Conservation (phyloP, 495 filamentous ascomycete species). For the Xylaria curta region DNA sequence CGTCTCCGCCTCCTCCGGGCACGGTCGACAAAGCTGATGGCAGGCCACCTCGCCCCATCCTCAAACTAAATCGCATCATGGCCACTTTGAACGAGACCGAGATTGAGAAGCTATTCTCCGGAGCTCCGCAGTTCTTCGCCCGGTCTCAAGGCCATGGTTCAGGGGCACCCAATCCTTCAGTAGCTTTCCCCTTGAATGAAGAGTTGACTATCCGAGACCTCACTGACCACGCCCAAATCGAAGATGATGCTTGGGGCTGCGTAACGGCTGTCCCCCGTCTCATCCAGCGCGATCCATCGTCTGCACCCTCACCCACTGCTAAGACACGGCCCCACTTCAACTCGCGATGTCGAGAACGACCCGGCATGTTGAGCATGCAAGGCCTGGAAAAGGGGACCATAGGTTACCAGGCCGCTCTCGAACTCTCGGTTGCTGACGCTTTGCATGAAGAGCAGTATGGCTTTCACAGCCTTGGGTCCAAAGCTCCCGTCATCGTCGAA, state of each 20-base stretch:
- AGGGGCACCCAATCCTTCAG: slow-evolving; percentile 66
- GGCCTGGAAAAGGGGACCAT: slow-evolving; percentile 75
- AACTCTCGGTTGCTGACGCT: slow-evolving; percentile 69
- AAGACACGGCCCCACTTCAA: slow-evolving; percentile 63
- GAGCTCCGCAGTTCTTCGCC: slow-evolving; percentile 76
- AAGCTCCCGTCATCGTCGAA: slow-evolving; percentile 50
- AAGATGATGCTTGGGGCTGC: slow-evolving; percentile 60
- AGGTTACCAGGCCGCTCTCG: slow-evolving; percentile 76
- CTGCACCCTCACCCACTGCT: slow-evolving; percentile 41
- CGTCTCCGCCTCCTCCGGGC: slow-evolving; percentile 56
- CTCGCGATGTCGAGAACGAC: slow-evolving; percentile 63
- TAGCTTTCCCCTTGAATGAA: slow-evolving; percentile 74
- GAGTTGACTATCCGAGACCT: slow-evolving; percentile 66
- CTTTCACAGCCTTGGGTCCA: slow-evolving; percentile 51
- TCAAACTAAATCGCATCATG: slow-evolving; percentile 61
- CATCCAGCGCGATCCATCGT: slow-evolving; percentile 48
- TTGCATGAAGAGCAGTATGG: slow-evolving; percentile 60
- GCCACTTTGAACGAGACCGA: slow-evolving; percentile 65
- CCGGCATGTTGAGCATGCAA: slow-evolving; percentile 78
- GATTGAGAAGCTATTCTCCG: slow-evolving; percentile 73
- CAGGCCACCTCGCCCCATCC: slow-evolving; percentile 46
- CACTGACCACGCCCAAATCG: slow-evolving; percentile 65
- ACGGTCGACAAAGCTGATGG: slow-evolving; percentile 49
- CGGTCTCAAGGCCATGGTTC: slow-evolving; percentile 59
- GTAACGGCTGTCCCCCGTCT: slow-evolving; percentile 60